Evolutionary conservation across 2,329 filamentous ascomycete genomes (phyloP).

Genomic region (Nigrospora sphaerica): DNA sequence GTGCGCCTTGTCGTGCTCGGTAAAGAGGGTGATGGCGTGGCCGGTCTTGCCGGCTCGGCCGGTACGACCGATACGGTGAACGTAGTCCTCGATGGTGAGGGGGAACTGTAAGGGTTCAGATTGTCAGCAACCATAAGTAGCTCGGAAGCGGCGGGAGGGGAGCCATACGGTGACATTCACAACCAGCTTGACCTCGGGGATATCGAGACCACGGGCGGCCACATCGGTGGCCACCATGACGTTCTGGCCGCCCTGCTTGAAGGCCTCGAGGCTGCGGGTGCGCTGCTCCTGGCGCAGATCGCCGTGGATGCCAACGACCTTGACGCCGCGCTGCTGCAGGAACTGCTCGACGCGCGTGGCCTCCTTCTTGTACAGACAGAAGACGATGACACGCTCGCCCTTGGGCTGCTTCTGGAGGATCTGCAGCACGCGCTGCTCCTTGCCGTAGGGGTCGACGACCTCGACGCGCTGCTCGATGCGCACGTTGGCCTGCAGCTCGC

Average conservation of each 20-base stretch:
- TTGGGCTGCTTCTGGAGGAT: conserved; percentile 47
- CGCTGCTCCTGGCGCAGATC: conserved; percentile 86
- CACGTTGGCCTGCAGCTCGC: conserved; percentile 85
- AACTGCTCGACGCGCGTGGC: conserved; percentile 81
- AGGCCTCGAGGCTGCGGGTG: conserved; percentile 57
- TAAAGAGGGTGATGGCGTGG: conserved; percentile 86
- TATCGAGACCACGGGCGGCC: conserved; percentile 60
- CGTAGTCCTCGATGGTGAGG: conserved; percentile 67
- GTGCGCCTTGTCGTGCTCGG: conserved; percentile 86
- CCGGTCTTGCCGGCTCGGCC: conserved; percentile 69
- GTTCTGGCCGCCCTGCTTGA: conserved; percentile 77
- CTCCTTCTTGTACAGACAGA: conserved; percentile 98
- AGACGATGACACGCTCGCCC: conserved; percentile 76
- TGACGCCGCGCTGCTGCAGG: conserved; percentile 68
- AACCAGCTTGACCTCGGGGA: conserved; percentile 61
- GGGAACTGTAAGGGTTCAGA: conserved; percentile 51
- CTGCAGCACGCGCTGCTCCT: conserved; percentile 70
- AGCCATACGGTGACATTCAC: conserved; percentile 71
- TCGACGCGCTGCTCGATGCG: conserved; percentile 79
- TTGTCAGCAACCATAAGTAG: conserved; percentile 39
- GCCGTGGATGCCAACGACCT: conserved; percentile 81
- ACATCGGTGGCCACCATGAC: conserved; percentile 94
- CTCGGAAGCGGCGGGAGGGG: neutral
- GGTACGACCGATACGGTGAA: conserved; percentile 72
- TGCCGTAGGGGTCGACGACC: conserved; percentile 66